Evolutionary conservation across 2,329 filamentous ascomycete genomes (phyloP).

Genomic region (Helotiales sp.): DNA sequence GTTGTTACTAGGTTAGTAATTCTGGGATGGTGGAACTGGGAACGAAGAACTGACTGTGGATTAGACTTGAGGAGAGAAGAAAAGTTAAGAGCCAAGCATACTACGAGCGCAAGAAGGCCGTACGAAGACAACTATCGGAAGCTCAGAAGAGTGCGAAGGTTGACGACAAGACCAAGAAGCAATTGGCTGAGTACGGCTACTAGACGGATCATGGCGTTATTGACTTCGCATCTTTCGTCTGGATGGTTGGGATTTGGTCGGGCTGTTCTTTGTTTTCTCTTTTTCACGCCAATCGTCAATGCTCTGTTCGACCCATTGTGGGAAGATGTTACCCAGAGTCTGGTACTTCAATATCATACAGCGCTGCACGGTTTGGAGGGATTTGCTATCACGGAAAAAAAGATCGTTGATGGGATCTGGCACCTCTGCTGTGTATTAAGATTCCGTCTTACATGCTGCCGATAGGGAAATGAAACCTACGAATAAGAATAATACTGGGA

Average conservation of each 20-base stretch:
- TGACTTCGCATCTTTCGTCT: slow-evolving; percentile 26
- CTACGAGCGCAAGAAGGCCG: slow-evolving; percentile 99
- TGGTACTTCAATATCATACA: slow-evolving; percentile 26
- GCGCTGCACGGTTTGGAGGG: slow-evolving; percentile 32
- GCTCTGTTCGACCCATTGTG: slow-evolving; percentile 33
- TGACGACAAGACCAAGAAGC: slow-evolving; percentile 82
- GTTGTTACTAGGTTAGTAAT: slow-evolving; percentile 89
- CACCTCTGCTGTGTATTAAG: slow-evolving; percentile 35
- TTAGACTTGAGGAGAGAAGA: slow-evolving; percentile 96
- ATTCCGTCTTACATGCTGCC: slow-evolving; percentile 35
- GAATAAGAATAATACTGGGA: slow-evolving; percentile 17
- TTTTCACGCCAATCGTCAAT: slow-evolving; percentile 30
- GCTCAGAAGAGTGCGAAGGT: slow-evolving; percentile 90
- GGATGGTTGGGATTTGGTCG: slow-evolving; percentile 23
- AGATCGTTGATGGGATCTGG: slow-evolving; percentile 30
- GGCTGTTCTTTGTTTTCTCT: slow-evolving; percentile 18
- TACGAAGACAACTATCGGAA: slow-evolving; percentile 84
- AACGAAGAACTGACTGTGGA: slow-evolving; percentile 24
- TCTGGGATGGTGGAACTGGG: slow-evolving; percentile 3
- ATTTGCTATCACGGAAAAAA: slow-evolving; percentile 31
- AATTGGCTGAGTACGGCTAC: slow-evolving; percentile 90
- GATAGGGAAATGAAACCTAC: slow-evolving; percentile 35
- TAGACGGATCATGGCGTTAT: slow-evolving; percentile 52
- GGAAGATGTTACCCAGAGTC: slow-evolving; percentile 34
- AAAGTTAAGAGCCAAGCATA: slow-evolving; percentile 99